These are phyloP conservation scores for Cardamine occulta DNA, from an alignment of 345 rosid genomes.

Conservation along the genomic window DNA sequence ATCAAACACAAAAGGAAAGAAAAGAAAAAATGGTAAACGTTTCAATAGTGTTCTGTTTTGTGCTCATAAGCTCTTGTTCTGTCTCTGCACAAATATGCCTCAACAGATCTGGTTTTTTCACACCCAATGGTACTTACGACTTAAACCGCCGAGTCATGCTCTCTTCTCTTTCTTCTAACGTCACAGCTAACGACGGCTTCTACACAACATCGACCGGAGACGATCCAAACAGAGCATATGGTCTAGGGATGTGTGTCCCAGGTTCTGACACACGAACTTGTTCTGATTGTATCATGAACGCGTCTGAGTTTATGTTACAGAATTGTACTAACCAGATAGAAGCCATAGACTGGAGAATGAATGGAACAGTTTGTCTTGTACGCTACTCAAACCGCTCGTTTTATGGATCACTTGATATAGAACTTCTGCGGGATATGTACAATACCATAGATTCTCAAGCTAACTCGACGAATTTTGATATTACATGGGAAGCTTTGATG, in stretches of 20 bases:
- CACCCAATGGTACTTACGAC: conserved; percentile 12
- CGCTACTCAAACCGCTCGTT: conserved; percentile 35
- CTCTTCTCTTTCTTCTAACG: conserved; percentile 30
- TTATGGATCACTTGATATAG: conserved; percentile 13
- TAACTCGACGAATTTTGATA: conserved; percentile 22
- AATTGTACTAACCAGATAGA: conserved; percentile 21
- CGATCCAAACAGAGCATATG: neutral
- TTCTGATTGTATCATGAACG: neutral
- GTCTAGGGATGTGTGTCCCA: conserved; percentile 5
- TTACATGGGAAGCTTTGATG: conserved; percentile 42
- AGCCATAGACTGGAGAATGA: conserved; percentile 21
- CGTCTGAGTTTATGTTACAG: neutral
- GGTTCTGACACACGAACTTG: neutral
- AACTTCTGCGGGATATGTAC: neutral
- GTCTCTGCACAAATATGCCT: conserved; percentile 6
- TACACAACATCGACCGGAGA: neutral
- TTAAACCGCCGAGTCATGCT: conserved; percentile 26
- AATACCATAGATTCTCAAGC: conserved; percentile 15
- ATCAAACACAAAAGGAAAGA: neutral
- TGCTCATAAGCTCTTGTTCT: conserved; percentile 20
- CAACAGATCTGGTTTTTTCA: neutral
- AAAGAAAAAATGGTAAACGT: neutral
- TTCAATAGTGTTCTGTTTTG: neutral
- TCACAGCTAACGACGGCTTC: conserved; percentile 20
- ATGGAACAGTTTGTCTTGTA: conserved; percentile 31